Base-by-base conservation (phyloP, 495 filamentous ascomycete species). In the Mytilinidion resinicola region DNA sequence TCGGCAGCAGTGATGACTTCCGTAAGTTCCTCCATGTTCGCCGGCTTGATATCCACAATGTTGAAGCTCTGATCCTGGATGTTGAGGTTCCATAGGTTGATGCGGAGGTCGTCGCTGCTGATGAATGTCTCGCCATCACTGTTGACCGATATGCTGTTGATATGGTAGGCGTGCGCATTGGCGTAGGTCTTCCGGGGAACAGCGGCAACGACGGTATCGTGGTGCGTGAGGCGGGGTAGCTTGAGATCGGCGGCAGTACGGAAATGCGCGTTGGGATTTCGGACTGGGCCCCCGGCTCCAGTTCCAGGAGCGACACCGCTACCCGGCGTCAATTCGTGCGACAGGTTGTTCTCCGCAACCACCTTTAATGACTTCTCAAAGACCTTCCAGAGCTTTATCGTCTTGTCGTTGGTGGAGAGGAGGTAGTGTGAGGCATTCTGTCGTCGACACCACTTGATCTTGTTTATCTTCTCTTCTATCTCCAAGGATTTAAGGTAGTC, bases 401-500 rank as follows among this genome's bases (percentile, higher is more conserved):
- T 98, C 77, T 98, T 98, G 78, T 98, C 93, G 72, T 98, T 98
- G 55, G 93, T 98, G 10, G 93, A 97, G 44, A 98, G 85, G 25
- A 98, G 85, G 73, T 96, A 98, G 76, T 98, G 93, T 37, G 93
- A 96, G 60, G 93, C 88, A 79, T 98, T 98, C 73, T 96, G 91
- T 74, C 93, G 84, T 67, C 88, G 85, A 73, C 93, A 98, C 93
- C 93, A 98, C 77, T 97, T 98, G 74, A 98, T 98, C 79, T 98
- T 98, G 81, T 98, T 98, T 81, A 98, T 98, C 78, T 98, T 98
- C 76, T 98, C 93, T 81, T 98, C 93, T 65, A 98, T 98, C 77
- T 98, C 93, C 57, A 98, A 80, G 19, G 93, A 98, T 77, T 98
- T 98, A 56, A 98, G 83, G 73, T 98, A 98, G 70, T 98, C 93